Evolutionary conservation across 257 asterid species (phyloP), one percentile per base, ranked within the genome.

Genomic region (Solanum bulbocastanum): DNA sequence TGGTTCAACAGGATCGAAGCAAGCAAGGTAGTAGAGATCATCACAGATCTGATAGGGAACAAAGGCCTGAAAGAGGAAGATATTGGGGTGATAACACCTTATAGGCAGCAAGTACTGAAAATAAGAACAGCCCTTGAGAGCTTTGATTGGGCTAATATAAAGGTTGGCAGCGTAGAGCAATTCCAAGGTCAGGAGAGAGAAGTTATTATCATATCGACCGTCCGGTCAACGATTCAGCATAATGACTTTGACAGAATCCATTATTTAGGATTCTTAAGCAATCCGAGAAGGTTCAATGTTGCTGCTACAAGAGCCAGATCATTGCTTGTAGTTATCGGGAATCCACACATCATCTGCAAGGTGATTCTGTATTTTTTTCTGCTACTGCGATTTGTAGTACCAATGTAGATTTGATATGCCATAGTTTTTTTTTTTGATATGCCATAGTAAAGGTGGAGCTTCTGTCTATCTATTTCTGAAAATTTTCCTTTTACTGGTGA

Each of bases 291-390:
- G 95, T 97, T 96, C 86, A 97, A 97, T 71, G 99, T 96, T 33
- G 98, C 99, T 42, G 85, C 93, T 62, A 97, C 99, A 69, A 93
- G 99, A 87, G 98, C 99, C 73, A 95, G 87, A 87, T 95, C 97
- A 22, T 91, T 97, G 93, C 95, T 97, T 46, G 87, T 97, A 60
- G 92, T 97, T 79, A 93, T 96, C 23, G 99, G 99, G 87, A 97
- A 97, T 90, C 99, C 99, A n/a, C 99, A 97, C 89, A 97, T 97
- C 90, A 93, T 97, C 83, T 95, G 95, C 93, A 92, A 95, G 99
- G 99, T 97, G 93, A 87, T 37, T 37, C 60, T 58, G 65, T 85
- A 81, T 32, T n/a, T 39, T 16, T 76, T 86, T 23, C 35, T 66
- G 30, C 62, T 49, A 37, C 25, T 56, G 30, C 7, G 18, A 65